Conservation (phyloP, 2,329 filamentous ascomycete species). For the Fusarium sp. region DNA sequence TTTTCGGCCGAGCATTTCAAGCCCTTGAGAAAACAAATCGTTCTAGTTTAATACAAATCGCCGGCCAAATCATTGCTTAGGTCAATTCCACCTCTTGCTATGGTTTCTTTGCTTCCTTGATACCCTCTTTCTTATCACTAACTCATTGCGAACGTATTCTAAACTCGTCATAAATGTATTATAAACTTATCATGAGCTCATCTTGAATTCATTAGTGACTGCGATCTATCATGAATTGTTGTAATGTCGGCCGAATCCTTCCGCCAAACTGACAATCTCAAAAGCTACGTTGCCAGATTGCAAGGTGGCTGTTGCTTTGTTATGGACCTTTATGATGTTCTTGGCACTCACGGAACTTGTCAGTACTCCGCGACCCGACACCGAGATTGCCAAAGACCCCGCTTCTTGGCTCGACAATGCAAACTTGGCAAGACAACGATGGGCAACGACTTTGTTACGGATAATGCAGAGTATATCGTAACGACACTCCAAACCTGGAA, state of each 20-base stretch:
- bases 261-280: background rate
- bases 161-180: background rate
- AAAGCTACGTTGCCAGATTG: background rate
- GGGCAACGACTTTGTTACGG: background rate
- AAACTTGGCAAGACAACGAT: background rate
- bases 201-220: background rate
- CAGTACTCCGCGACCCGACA: background rate
- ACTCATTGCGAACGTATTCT: background rate
- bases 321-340: background rate
- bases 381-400: background rate
- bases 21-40: background rate
- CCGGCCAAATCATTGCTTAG: background rate
- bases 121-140: too few species aligned
- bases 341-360: background rate
- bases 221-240: background rate
- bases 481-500: background rate
- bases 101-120: too few species aligned
- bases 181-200: background rate
- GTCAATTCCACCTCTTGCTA: too few species aligned
- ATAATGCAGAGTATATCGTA: background rate
- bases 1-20: background rate
- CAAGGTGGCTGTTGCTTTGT: background rate
- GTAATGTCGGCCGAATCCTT: background rate
- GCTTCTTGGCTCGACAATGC: background rate
- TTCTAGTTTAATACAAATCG: background rate